Conservation (phyloP, 495 filamentous ascomycete species). For the Evernia prunastri region DNA sequence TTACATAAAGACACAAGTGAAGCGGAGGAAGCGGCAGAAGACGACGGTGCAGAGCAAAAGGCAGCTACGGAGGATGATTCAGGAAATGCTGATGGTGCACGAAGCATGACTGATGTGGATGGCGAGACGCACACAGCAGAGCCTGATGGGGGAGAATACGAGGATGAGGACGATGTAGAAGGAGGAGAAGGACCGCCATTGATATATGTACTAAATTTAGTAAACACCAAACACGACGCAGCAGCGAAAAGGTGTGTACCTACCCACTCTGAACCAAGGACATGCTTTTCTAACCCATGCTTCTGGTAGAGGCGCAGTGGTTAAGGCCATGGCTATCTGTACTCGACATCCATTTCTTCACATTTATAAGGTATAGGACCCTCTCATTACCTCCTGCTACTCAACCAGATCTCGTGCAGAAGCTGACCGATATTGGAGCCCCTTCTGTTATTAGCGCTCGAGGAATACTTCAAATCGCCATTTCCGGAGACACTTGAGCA, state of each 20-base stretch:
- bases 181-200: constrained; percentile 76
- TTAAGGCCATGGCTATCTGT: constrained; percentile 99
- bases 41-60: constrained; percentile 46
- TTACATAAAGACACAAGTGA: constrained; percentile 86
- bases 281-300: neutral
- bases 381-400: neutral
- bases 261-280: constrained; percentile 1
- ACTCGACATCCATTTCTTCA: constrained; percentile 97
- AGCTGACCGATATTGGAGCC: constrained; percentile 47
- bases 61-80: constrained; percentile 37
- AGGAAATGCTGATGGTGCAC: constrained; percentile 32
- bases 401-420: constrained; percentile 3
- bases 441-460: constrained; percentile 84
- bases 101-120: constrained; percentile 39
- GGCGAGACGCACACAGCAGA: constrained; percentile 43
- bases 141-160: constrained; percentile 20
- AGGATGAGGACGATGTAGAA: constrained; percentile 50
- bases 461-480: constrained; percentile 95
- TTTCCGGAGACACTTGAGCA: constrained; percentile 81
- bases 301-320: constrained; percentile 69
- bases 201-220: constrained; percentile 94
- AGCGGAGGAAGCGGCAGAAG: constrained; percentile 62
- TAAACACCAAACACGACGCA: constrained; percentile 96
- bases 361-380: constrained; percentile 77
- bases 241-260: constrained; percentile 62